These are phyloP conservation scores for Linderniella brevidens DNA, from an alignment of 257 asterid species.

Conservation along the genomic window DNA sequence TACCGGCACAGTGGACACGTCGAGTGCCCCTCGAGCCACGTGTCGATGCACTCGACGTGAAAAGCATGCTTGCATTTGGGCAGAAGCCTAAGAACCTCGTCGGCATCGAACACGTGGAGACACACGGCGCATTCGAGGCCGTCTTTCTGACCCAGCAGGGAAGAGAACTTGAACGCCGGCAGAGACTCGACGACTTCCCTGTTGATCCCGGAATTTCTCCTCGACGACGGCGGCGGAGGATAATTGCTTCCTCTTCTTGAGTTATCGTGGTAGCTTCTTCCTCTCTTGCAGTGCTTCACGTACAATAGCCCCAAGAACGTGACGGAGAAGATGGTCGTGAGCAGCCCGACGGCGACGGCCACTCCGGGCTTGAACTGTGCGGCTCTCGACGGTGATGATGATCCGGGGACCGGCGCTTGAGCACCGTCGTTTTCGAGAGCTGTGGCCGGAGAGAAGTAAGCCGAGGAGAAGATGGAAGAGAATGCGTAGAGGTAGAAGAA, in stretches of 20 bases:
- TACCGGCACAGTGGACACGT: conserved; percentile 77
- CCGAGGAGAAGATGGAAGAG: too few relatives aligned
- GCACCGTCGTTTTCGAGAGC: too few relatives aligned
- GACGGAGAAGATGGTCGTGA: conserved; percentile 3
- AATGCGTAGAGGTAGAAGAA: too few relatives aligned
- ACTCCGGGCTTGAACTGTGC: neutral
- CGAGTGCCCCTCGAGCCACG: conserved; percentile 70
- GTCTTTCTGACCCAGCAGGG: neutral
- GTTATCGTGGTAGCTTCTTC: neutral
- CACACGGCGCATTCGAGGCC: conserved; percentile 9
- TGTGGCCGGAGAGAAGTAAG: too few relatives aligned
- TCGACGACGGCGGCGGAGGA: neutral
- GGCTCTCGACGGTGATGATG: neutral
- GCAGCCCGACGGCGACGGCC: neutral
- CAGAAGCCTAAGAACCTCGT: conserved; percentile 2
- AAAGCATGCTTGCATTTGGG: conserved; percentile 28
- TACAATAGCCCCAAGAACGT: conserved; percentile 1
- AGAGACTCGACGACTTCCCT: conserved; percentile 1
- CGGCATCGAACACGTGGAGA: neutral
- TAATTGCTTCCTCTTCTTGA: neutral
- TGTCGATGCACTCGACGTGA: conserved; percentile 70
- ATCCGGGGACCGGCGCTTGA: neutral
- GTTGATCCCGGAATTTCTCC: conserved; percentile 1
- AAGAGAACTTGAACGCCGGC: conserved; percentile 4
- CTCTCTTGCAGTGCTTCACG: conserved; percentile 7